Evolutionary conservation across 2,329 filamentous ascomycete species (phyloP).

Genomic region (Gaeumannomyces sp.): DNA sequence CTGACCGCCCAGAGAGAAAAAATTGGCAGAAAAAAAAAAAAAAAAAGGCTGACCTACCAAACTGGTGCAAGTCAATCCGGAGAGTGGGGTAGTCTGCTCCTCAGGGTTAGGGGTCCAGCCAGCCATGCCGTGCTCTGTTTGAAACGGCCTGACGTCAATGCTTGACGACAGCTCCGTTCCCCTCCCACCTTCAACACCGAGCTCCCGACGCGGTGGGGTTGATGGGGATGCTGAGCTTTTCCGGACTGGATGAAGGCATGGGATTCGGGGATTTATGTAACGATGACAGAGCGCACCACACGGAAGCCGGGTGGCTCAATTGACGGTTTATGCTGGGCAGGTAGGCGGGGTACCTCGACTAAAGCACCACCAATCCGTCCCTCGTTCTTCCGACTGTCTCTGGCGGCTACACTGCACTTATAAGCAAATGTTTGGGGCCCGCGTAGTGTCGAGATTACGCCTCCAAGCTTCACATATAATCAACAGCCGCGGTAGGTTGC

Average conservation of each 20-base stretch:
- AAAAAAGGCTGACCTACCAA: background rate
- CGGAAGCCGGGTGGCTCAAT: background rate
- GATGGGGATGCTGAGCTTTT: background rate
- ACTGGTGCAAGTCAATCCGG: background rate
- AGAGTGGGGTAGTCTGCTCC: background rate
- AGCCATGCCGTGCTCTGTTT: background rate
- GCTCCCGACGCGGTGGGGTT: background rate
- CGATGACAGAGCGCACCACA: background rate
- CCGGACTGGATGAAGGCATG: background rate
- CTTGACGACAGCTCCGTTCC: background rate
- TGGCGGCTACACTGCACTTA: background rate
- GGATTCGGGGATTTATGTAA: background rate
- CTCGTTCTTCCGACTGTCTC: background rate
- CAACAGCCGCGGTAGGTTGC: background rate
- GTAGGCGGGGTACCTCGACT: background rate
- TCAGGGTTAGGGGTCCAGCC: background rate
- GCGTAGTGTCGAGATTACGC: conserved; percentile 22
- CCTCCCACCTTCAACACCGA: background rate
- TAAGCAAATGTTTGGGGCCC: conserved; percentile 24
- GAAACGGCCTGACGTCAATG: background rate
- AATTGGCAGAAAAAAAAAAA: background rate
- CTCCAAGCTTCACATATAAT: conserved; percentile 15
- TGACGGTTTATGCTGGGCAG: background rate
- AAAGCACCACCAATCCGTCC: background rate
- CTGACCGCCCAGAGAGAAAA: background rate